Evolutionary conservation across 192 early-diverging fungal species (phyloP).

Genomic region (Spizellomyces sp.): DNA sequence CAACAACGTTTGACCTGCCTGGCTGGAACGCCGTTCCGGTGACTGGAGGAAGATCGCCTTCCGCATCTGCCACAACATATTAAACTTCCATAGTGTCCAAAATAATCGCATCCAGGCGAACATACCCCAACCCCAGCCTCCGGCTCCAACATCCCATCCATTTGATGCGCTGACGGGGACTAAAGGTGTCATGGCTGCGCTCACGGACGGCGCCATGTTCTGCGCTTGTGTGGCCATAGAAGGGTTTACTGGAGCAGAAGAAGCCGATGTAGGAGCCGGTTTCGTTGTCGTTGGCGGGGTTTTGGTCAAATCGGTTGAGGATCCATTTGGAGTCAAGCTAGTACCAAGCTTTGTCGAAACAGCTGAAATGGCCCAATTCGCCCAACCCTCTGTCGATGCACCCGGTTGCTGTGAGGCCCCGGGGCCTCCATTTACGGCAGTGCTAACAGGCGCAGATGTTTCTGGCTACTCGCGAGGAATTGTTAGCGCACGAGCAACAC

Average conservation of each 20-base stretch:
- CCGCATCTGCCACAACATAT: too few species aligned
- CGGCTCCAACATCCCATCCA: conserved; percentile 23
- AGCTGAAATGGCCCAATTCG: conserved; percentile 84
- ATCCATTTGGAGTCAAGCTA: conserved; percentile 1
- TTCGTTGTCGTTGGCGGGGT: not conserved
- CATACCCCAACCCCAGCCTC: conserved; percentile 32
- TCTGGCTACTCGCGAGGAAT: not conserved
- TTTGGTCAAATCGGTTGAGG: not conserved
- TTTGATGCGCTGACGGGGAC: conserved; percentile 7
- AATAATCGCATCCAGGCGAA: not conserved
- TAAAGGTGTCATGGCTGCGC: conserved; percentile 11
- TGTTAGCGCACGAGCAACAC: not conserved
- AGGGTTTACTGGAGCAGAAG: too few species aligned
- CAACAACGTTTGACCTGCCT: too few species aligned
- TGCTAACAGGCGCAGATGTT: too few species aligned
- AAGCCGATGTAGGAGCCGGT: too few species aligned
- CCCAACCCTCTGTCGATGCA: conserved; percentile 66
- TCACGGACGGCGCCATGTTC: not conserved
- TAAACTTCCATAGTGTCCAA: too few species aligned
- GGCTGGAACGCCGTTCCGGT: too few species aligned
- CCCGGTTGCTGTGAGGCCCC: too few species aligned
- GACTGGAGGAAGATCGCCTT: too few species aligned
- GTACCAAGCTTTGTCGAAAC: conserved; percentile 30
- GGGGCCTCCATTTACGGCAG: too few species aligned
- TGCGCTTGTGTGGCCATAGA: too few species aligned